phyloP scores from a whole-genome alignment of 176 grass and related monocot genomes.

The Zea luxurians region DNA sequence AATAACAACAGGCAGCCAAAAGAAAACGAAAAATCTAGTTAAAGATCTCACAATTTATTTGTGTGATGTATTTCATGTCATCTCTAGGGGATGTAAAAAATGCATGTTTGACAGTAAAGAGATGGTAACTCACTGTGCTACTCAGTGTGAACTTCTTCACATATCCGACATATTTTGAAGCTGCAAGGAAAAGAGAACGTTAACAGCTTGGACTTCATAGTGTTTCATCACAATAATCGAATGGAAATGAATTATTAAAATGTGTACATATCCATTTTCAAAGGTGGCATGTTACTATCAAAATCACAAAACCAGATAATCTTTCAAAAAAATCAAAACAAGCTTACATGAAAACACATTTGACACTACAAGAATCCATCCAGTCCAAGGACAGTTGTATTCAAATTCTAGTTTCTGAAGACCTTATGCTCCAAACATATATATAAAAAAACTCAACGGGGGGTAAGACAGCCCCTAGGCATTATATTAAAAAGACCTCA shows the following conservation, averaged over 20 bases:
- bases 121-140: slow-evolving; percentile 72
- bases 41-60: slow-evolving; percentile 1
- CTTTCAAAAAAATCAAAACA: neutral
- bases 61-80: slow-evolving; percentile 22
- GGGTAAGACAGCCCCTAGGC: too few relatives aligned
- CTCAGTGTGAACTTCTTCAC: slow-evolving; percentile 95
- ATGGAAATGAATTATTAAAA: neutral
- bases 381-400: neutral
- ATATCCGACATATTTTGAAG: slow-evolving; percentile 98
- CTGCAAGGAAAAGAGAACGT: slow-evolving; percentile 52
- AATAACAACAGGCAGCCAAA: neutral
- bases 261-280: neutral
- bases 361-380: neutral
- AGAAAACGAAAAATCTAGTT: slow-evolving; percentile 16
- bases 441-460: neutral
- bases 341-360: neutral
- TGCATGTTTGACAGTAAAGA: neutral
- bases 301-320: slow-evolving; percentile 7
- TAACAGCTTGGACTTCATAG: slow-evolving; percentile 17
- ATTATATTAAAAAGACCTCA: too few relatives aligned
- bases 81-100: slow-evolving; percentile 26
- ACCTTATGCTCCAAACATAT: neutral
- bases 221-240: neutral
- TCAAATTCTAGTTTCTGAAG: neutral
- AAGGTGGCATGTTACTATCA: neutral